Evolutionary conservation across 2,329 filamentous ascomycete genomes (phyloP), one percentile per base, ranked within the genome.

Genomic region (Penicillium oxalicum): DNA sequence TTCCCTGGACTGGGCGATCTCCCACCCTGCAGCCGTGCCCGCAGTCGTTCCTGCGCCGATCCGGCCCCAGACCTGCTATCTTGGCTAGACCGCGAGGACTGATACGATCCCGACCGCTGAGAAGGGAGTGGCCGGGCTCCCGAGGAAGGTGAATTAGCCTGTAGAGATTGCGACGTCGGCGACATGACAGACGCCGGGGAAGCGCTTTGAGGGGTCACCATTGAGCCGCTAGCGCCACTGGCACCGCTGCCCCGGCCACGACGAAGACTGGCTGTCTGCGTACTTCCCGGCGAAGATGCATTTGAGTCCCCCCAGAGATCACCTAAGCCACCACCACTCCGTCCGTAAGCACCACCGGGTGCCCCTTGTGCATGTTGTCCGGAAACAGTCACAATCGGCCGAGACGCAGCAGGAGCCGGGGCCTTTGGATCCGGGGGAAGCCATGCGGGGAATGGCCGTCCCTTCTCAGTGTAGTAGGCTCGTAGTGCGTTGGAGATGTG

Each of bases 401-500:
- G 71, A 69, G 32, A 61, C 39, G 59, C 72, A 4, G 73, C 58
- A 24, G 79, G 74, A 34, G 78, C 77, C 37, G 82, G 82, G 4
- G 80, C 81, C 70, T 88, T 91, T n/a, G 89, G 91, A 68, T 95
- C 88, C 5, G 88, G 84, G 6, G 91, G 89, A 6, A 97, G 83
- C 91, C 93, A 97, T 59, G 77, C 72, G 0, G 93, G 93, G 54
- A 91, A 87, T 1, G 83, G 77, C 24, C 84, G 83, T 58, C 86
- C 87, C 65, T 94, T 93, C 69, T 97, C 91, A 44, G 77, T 81
- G 77, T 98, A 97, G 78, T 97, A 95, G 60, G 83, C 86, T 61
- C 93, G 87, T 26, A 98, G 82, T 33, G 95, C 90, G 61, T 93
- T 88, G 71, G 88, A 94, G 63, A 97, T 87, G 74, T 97, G 90